Base-by-base conservation (phyloP, 768 basidiomycete species). In the Kwoniella sp. region DNA sequence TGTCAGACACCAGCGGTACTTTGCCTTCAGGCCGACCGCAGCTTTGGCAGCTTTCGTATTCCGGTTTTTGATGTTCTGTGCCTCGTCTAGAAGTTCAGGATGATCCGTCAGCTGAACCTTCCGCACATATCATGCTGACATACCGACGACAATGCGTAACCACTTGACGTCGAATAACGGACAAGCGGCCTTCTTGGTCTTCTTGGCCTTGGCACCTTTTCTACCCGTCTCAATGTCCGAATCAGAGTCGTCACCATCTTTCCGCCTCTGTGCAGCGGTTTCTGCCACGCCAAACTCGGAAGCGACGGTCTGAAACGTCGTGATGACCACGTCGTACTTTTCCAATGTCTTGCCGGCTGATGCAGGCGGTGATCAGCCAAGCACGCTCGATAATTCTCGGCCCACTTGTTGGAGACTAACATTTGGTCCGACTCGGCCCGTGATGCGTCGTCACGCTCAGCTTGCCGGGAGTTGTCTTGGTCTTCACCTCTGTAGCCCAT, bases 41-140 rank as follows among this genome's bases (percentile, higher is more conserved):
- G 88, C 89, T 31, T 84, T 63, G 5, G 88, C 83, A 26, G 81
- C 81, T 66, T 89, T 87, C 0, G 79, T 87, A 29, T 79, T 84
- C 43, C 82, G 79, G 65, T 91, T 89, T 78, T 92, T 93, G 77
- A 95, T 93, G 62, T 86, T 88, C 69, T 95, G 91, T 0, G 91
- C 91, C 67, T 95, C 90, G 66, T 95, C 91, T 88, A 52, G 25
- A 34, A 44, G 22, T 28, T 15, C 10, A 15, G 33, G 11, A 36
- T n/a, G 34, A 12, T n/a, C n/a, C 28, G 10, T 54, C 28, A 51
- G 39, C 26, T 8, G n/a, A n/a, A n/a, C n/a, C n/a, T n/a, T n/a
- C n/a, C n/a, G n/a, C n/a, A n/a, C n/a, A n/a, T n/a, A n/a, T n/a
- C n/a, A n/a, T n/a, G n/a, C 26, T n/a, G 36, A 60, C 72, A 20